phyloP scores from a whole-genome alignment of 345 rosid species.

The Sisymbrium irio region DNA sequence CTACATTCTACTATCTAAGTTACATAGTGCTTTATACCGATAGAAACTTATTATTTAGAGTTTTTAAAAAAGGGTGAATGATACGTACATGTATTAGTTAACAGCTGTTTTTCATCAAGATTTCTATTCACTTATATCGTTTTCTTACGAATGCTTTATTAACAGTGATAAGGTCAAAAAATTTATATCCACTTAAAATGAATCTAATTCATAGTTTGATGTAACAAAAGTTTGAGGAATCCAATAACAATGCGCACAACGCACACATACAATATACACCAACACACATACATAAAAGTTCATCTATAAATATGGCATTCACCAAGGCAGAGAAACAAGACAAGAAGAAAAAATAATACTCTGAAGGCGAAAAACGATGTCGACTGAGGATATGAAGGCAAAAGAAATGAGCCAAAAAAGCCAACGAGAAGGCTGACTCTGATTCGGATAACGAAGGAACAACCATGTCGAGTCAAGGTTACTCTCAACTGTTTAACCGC shows the following conservation, averaged over 20 bases:
- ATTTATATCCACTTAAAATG: slow-evolving; percentile 11
- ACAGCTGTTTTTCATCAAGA: not conserved
- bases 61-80: not conserved
- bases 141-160: not conserved
- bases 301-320: slow-evolving; percentile 27
- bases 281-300: not conserved
- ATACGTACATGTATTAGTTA: not conserved
- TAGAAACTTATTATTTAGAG: too few relatives aligned
- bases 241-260: not conserved
- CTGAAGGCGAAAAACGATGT: not conserved
- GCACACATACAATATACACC: not conserved
- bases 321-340: not conserved
- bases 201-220: slow-evolving; percentile 31
- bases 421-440: not conserved
- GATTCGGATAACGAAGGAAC: not conserved
- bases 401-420: not conserved
- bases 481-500: not conserved
- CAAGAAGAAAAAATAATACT: not conserved
- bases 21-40: too few relatives aligned
- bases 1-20: too few relatives aligned
- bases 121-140: not conserved
- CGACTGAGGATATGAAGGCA: not conserved
- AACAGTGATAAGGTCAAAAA: not conserved
- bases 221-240: slow-evolving; percentile 26
- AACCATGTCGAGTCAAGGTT: not conserved